phyloP scores from a whole-genome alignment of 179 eudicot species.

The Nepenthes alata region DNA sequence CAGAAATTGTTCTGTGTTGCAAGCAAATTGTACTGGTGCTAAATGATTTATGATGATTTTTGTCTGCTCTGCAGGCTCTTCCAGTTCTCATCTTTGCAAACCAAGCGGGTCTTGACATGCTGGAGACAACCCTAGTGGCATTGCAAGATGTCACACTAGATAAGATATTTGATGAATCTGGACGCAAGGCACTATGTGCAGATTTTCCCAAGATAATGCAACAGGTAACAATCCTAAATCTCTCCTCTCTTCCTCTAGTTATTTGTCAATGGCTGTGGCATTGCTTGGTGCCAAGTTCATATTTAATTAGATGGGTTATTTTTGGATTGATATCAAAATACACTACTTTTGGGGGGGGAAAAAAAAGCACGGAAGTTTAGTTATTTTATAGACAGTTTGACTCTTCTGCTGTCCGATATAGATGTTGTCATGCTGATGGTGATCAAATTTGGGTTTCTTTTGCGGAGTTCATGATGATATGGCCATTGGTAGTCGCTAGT shows the following conservation, averaged over 20 bases:
- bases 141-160: neutral
- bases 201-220: slow-evolving; percentile 38
- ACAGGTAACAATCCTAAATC: slow-evolving; percentile 16
- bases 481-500: too few relatives aligned
- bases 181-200: slow-evolving; percentile 22
- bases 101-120: neutral
- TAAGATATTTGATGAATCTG: slow-evolving; percentile 7
- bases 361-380: too few relatives aligned
- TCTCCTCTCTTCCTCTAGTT: neutral
- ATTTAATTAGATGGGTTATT: neutral
- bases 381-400: too few relatives aligned
- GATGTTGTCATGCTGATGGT: too few relatives aligned
- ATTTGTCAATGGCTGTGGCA: neutral
- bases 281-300: neutral
- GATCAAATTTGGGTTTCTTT: too few relatives aligned
- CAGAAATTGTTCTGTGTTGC: neutral
- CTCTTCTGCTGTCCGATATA: too few relatives aligned
- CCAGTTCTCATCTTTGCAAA: slow-evolving; percentile 15
- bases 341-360: too few relatives aligned
- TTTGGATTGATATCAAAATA: too few relatives aligned
- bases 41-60: neutral
- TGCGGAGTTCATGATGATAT: too few relatives aligned
- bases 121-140: neutral
- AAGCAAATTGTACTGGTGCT: neutral
- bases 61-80: slow-evolving; percentile 19